Evolutionary conservation across 306 rosid species (phyloP).

Genomic region (Prunus salicina): DNA sequence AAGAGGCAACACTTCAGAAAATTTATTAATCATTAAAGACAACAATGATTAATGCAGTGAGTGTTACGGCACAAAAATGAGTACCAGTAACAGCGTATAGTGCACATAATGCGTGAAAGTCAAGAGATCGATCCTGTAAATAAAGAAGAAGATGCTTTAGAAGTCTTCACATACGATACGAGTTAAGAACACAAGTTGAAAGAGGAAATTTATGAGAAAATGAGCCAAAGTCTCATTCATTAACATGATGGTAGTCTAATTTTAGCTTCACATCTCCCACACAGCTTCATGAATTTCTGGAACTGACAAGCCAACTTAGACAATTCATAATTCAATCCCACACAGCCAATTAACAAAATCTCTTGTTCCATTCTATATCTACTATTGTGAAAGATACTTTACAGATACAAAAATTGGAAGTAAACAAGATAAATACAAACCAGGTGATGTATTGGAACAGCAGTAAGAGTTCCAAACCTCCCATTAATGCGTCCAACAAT

Average conservation of each 20-base stretch:
- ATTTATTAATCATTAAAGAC: slow-evolving; percentile 5
- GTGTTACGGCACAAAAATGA: slow-evolving; percentile 34
- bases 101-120: slow-evolving; percentile 95
- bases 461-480: slow-evolving; percentile 92
- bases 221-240: not conserved
- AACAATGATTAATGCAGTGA: slow-evolving; percentile 16
- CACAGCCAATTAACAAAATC: not conserved
- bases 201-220: not conserved
- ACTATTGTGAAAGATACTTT: not conserved
- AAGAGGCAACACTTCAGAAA: not conserved
- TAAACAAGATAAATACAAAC: slow-evolving; percentile 47
- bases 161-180: slow-evolving; percentile 27
- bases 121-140: slow-evolving; percentile 97
- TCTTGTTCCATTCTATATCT: not conserved
- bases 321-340: not conserved
- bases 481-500: slow-evolving; percentile 98
- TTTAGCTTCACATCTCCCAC: not conserved
- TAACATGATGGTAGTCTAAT: not conserved
- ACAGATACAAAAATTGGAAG: slow-evolving; percentile 6
- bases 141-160: slow-evolving; percentile 36
- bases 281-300: not conserved
- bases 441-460: slow-evolving; percentile 95
- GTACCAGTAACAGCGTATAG: slow-evolving; percentile 94
- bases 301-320: not conserved
- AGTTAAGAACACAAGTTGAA: not conserved